phyloP scores from a whole-genome alignment of 352 stramenopile species.

The Pythium utonaiense region DNA sequence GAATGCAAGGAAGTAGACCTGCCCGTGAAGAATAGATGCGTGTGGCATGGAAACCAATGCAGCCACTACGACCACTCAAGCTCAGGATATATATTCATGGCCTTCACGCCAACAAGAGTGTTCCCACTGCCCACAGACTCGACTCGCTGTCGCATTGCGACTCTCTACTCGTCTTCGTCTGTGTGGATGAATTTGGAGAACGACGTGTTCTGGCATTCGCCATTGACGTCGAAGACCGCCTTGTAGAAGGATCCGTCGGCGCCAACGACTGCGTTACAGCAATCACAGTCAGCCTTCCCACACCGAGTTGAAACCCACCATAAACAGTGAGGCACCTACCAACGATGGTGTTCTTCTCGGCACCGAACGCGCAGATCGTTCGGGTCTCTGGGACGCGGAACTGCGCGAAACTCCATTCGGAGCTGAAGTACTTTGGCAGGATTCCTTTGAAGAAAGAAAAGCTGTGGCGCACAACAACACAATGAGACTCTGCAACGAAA shows the following conservation, averaged over 20 bases:
- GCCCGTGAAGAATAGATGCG: too few relatives aligned
- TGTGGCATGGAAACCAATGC: neutral
- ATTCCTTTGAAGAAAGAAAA: conserved; percentile 89
- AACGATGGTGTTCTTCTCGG: conserved; percentile 92
- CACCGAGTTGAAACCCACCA: neutral
- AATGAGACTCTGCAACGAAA: neutral
- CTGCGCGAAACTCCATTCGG: conserved; percentile 93
- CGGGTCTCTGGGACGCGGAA: conserved; percentile 89
- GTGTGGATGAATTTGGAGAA: conserved; percentile 90
- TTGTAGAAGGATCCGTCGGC: conserved; percentile 89
- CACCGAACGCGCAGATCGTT: conserved; percentile 91
- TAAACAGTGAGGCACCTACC: too few relatives aligned
- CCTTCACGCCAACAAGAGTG: neutral
- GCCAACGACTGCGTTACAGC: conserved; percentile 54
- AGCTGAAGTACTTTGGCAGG: conserved; percentile 92
- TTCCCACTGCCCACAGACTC: neutral
- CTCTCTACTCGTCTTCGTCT: conserved; percentile 81
- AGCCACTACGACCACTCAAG: too few relatives aligned
- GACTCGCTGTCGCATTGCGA: neutral
- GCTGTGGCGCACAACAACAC: conserved; percentile 22
- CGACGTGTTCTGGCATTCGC: conserved; percentile 86
- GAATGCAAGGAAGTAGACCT: conserved; percentile 36
- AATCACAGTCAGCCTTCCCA: neutral
- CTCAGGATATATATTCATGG: conserved; percentile 17
- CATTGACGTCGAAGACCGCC: conserved; percentile 82